Evolutionary conservation across 345 rosid genomes (phyloP), one percentile per base, ranked within the genome.

Genomic region (Excoecaria agallocha): DNA sequence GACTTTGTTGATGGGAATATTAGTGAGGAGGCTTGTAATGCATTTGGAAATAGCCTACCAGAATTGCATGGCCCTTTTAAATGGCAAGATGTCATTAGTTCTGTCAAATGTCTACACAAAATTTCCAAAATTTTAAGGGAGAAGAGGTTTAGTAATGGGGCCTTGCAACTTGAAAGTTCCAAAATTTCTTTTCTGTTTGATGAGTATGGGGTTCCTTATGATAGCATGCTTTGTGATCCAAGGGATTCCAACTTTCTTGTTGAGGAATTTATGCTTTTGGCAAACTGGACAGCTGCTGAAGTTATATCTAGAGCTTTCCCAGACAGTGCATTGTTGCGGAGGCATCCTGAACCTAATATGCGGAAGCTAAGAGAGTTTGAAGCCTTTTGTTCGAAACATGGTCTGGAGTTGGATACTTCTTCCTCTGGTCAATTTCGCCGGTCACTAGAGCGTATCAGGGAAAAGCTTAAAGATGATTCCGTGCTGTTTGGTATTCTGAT

Each of bases 191-290:
- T 86, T 74, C 70, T 80, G 50, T 84, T 87, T 76, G 94, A 94
- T 83, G 89, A 92, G 73, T 54, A 73, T 80, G 98, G 98, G 81
- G 71, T 84, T 64, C 97, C 95, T 5, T 86, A 84, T 45, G 97
- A 92, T 65, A 85, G 86, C 70, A 74, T 76, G 79, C 79, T 85
- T 66, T 80, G 63, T 55, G 85, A 76, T 61, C 71, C 55, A 70
- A 85, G 73, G 68, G 88, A 83, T 73, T 92, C 93, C 2, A 87
- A 86, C 72, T 84, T 86, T 77, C 84, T 94, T 43, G 91, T 94
- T 58, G 97, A 91, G 88, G 98, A 94, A 86, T 89, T 94, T 69
- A 92, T 94, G 98, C 95, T 94, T 75, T 82, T 94, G 83, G 98
- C 98, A 12, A 94, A 91, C 73, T 81, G 63, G 69, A 92, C 98